These are phyloP conservation scores for Boletus tylopilopsis DNA, from an alignment of 768 basidiomycete genomes.

Conservation along the genomic window DNA sequence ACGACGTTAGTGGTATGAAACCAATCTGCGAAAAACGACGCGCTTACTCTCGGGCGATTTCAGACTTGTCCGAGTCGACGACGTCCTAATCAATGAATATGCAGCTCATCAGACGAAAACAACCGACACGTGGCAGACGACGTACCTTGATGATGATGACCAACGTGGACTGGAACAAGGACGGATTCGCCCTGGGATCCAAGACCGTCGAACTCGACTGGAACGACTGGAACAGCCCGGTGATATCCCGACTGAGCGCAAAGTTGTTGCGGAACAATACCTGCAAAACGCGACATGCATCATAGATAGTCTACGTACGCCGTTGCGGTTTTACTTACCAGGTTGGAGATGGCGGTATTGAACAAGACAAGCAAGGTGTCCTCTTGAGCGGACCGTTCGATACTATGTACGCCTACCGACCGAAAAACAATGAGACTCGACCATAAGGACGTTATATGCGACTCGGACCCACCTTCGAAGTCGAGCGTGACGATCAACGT, in stretches of 20 bases:
- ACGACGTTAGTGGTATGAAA: not conserved
- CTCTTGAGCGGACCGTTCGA: conserved; percentile 61
- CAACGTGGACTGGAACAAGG: conserved; percentile 54
- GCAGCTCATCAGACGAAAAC: not conserved
- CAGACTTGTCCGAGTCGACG: conserved; percentile 54
- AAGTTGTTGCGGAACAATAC: conserved; percentile 67
- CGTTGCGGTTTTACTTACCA: conserved; percentile 34
- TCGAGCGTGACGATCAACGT: conserved; percentile 55
- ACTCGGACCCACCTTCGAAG: conserved; percentile 53
- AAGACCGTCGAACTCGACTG: conserved; percentile 56
- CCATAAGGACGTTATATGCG: not conserved
- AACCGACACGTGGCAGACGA: no score
- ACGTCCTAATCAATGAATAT: conserved; percentile 45
- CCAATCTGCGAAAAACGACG: not conserved
- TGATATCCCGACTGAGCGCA: conserved; percentile 57
- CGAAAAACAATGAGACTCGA: no score
- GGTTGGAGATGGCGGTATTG: conserved; percentile 62
- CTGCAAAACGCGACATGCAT: conserved; percentile 25
- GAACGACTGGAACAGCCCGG: conserved; percentile 60
- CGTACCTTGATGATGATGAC: conserved; percentile 67
- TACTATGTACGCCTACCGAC: conserved; percentile 51
- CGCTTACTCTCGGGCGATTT: conserved; percentile 59
- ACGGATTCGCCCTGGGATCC: conserved; percentile 55
- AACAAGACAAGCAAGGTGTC: conserved; percentile 61
- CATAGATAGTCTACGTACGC: not conserved